Conservation (phyloP, 2,329 filamentous ascomycete genomes). For the Fusarium sp. region DNA sequence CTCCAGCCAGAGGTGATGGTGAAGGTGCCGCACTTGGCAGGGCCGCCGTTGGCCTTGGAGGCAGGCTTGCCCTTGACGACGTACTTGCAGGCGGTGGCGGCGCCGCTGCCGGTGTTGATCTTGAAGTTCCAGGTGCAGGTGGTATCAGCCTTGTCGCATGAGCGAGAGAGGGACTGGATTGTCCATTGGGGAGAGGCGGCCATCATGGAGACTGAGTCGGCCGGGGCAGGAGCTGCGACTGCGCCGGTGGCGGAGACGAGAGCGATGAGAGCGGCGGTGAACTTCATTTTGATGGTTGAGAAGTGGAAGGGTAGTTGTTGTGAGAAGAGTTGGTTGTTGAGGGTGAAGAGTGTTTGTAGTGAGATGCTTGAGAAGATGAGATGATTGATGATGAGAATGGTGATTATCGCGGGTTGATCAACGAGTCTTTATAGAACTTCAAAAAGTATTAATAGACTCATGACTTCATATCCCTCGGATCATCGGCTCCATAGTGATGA, state of each 20-base stretch:
- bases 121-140: conserved; percentile 60
- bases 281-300: conserved; percentile 55
- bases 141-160: conserved; percentile 54
- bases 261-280: conserved; percentile 55
- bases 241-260: conserved; percentile 50
- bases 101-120: conserved; percentile 59
- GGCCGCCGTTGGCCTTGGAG: conserved; percentile 54
- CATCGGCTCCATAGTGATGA: conserved; percentile 6
- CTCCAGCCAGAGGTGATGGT: conserved; percentile 67
- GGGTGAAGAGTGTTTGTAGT: conserved; percentile 7
- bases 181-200: conserved; percentile 56
- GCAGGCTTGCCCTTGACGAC: conserved; percentile 51
- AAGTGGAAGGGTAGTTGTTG: background rate
- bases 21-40: conserved; percentile 61
- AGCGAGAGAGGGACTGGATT: conserved; percentile 55
- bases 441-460: conserved; percentile 27
- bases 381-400: conserved; percentile 24
- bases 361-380: conserved; percentile 23
- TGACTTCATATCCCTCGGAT: conserved; percentile 10
- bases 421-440: conserved; percentile 19
- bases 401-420: background rate
- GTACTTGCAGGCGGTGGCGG: conserved; percentile 47
- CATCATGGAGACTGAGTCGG: conserved; percentile 55
- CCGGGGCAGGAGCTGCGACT: conserved; percentile 51
- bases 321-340: background rate